These are phyloP conservation scores for Kodamaea alishanica DNA, from an alignment of 1,139 yeast genomes.

Conservation along the genomic window DNA sequence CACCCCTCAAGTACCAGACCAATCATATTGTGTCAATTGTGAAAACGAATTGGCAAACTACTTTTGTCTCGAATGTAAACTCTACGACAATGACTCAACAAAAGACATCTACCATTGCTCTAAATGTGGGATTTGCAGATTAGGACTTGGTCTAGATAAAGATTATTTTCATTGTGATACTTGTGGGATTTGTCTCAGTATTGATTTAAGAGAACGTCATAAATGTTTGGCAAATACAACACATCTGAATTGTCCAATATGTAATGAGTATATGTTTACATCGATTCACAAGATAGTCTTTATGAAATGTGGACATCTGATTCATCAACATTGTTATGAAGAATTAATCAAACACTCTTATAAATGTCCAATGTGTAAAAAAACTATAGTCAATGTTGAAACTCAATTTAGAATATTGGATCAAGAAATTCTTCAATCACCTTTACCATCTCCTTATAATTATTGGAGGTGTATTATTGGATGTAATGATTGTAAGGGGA, in stretches of 20 bases:
- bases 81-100: constrained; percentile 77
- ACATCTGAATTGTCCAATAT: constrained; percentile 88
- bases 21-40: constrained; percentile 65
- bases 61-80: constrained; percentile 71
- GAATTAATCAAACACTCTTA: constrained; percentile 77
- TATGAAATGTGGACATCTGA: constrained; percentile 94
- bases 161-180: constrained; percentile 88
- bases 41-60: constrained; percentile 66
- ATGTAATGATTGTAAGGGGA: constrained; percentile 89
- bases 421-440: constrained; percentile 72
- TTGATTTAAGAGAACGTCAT: constrained; percentile 73
- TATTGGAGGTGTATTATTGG: constrained; percentile 73
- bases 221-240: constrained; percentile 83
- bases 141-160: constrained; percentile 82
- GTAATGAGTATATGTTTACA: constrained; percentile 87
- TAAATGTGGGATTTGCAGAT: constrained; percentile 87
- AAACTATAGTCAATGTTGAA: constrained; percentile 81
- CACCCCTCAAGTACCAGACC: constrained; percentile 67
- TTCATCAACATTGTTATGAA: constrained; percentile 79
- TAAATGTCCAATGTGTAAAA: constrained; percentile 87
- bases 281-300: constrained; percentile 83
- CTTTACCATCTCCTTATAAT: constrained; percentile 75
- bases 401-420: constrained; percentile 83
- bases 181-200: constrained; percentile 87
- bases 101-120: constrained; percentile 90